Evolutionary conservation across 2,329 filamentous ascomycete species (phyloP), one percentile per base, ranked within the genome.

Genomic region (Fusarium dimerum): DNA sequence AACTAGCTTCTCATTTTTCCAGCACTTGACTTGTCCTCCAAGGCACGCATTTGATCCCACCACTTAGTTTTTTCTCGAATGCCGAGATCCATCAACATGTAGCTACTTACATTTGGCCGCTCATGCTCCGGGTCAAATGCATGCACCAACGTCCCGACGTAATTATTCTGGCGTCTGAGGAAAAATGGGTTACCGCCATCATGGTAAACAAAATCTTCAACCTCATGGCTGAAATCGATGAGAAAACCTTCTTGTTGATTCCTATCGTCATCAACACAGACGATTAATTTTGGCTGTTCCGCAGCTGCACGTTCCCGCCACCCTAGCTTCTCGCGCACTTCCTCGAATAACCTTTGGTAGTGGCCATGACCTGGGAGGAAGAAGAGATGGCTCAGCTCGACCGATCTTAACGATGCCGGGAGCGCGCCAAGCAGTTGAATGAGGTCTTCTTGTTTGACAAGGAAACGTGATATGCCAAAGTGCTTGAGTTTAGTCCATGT

Each of bases 311-410:
- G 50, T 2, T 50, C 48, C 2, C 47, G 50, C 60, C 54, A 62
- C 1, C 10, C 48, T 0, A 50, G 30, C 1, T 18, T 51, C 2
- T 43, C 26, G 3, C 56, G 47, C 29, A 61, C 47, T 0, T 54
- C 42, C 12, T 49, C 10, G 2, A 60, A 18, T 5, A 62, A 6
- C 12, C 40, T n/a, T 2, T 44, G 18, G 6, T 60, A 54, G 6
- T 34, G 6, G 3, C 44, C 48, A 3, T 13, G 3, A 1, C 30
- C 10, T 16, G 56, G 50, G 13, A 65, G 2, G 20, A 72, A 72
- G 3, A 9, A 10, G 1, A 73, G 54, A 12, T 66, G 68, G 42
- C 68, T 73, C 6, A 75, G 55, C 29, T 75, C 64, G 1, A 73
- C 52, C 2, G 66, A 68, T 10, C 61, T 57, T 1, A 73, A 18